Evolutionary conservation across 768 basidiomycete genomes (phyloP), one percentile per base, ranked within the genome.

Genomic region (Pisolithus microcarpus): DNA sequence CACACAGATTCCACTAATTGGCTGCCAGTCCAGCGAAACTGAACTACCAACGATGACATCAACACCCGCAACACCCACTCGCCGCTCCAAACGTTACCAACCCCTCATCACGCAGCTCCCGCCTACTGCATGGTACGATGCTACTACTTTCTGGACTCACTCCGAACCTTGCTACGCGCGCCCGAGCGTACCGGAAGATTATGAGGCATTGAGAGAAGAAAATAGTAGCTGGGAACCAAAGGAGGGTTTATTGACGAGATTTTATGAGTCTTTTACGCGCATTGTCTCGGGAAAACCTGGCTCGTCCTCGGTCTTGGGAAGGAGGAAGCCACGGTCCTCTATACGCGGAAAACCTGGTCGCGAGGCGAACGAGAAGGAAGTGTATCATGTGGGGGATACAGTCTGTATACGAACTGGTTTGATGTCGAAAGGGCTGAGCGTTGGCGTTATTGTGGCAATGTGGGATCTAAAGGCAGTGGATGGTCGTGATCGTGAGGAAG

Each of bases 361-460:
- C 46, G 45, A 54, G 36, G 56, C 45, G 39, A 26, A 38, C 13
- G 52, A 48, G 18, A 54, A 13, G 19, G 69, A 72, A 43, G 58
- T 58, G 11, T 89, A 77, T 58, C 63, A 57, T 2, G 65, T 86
- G 6, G 88, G 87, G 1, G 85, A 89, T 61, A 81, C 84, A 0
- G 78, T 90, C 2, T 72, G 82, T 34, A 72, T 90, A 18, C 70
- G 78, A 40, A 74, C 76, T 2, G 60, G 62, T 28, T 26, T 23
- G 6, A 58, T 73, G 4, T 70, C 66, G 18, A 71, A 62, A 31
- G 70, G 71, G 10, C 78, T 81, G 0, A 87, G 85, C 54, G 69
- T 88, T 46, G 88, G 79, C 4, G 81, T 88, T 38, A 81, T 91
- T 43, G 69, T 78, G 16, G 72, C 83, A 0, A 78, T 91, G 72